phyloP scores from a whole-genome alignment of 108 stramenopile species.

The Cyclotella baltica region DNA sequence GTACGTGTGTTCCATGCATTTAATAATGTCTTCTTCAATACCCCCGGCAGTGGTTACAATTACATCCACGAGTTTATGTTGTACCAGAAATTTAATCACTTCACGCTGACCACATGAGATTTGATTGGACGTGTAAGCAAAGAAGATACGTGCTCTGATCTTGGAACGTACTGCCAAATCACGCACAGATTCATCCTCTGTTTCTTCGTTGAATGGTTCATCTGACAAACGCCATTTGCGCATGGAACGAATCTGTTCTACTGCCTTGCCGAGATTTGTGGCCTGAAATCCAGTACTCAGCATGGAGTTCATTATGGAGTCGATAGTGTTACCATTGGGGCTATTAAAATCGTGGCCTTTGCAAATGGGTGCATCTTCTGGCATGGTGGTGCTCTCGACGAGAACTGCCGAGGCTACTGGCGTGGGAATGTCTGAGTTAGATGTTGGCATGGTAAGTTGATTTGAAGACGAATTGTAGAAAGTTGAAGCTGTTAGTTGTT shows the following conservation, averaged over 20 bases:
- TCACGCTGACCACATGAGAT: slow-evolving; percentile 98
- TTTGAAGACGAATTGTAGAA: not conserved
- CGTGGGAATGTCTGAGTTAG: slow-evolving; percentile 81
- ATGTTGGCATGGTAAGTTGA: not conserved
- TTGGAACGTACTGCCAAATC: slow-evolving; percentile 63
- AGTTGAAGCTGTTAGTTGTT: too few species aligned
- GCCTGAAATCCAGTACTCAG: slow-evolving; percentile 95
- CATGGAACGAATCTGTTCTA: slow-evolving; percentile 96
- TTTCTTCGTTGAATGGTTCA: slow-evolving; percentile 73
- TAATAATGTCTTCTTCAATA: slow-evolving; percentile 99
- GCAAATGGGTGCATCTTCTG: slow-evolving; percentile 64
- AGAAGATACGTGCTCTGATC: slow-evolving; percentile 93
- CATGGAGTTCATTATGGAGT: slow-evolving; percentile 85
- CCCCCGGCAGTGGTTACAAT: slow-evolving; percentile 99
- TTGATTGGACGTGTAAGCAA: slow-evolving; percentile 98
- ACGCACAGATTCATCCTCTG: slow-evolving; percentile 83
- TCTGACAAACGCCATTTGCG: slow-evolving; percentile 93
- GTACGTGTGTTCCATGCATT: slow-evolving; percentile 97
- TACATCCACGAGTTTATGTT: slow-evolving; percentile 97
- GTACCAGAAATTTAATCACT: slow-evolving; percentile 90
- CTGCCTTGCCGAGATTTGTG: slow-evolving; percentile 93
- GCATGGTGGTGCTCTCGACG: slow-evolving; percentile 70
- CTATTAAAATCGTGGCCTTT: slow-evolving; percentile 90
- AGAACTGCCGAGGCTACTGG: slow-evolving; percentile 87
- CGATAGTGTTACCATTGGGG: slow-evolving; percentile 43